A percentile compares a stretch with the other conserved stretches of the same genome.
Evolutionary conservation across 129 eudicot species (phyloP).

Genomic region (Centrapalus pauciflorus): DNA sequence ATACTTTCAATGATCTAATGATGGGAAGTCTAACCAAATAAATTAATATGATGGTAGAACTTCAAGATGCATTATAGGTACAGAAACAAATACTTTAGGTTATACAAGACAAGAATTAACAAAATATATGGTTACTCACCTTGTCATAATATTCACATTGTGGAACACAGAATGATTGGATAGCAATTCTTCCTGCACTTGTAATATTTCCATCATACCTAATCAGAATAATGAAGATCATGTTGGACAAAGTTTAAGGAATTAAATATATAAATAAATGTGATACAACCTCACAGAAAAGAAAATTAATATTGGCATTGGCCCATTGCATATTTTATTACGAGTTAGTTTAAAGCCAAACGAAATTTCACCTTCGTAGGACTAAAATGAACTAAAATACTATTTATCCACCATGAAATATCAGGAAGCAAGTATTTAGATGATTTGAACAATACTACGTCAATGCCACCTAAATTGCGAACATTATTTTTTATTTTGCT

Average conservation of each 20-base stretch:
- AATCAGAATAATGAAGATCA: neutral
- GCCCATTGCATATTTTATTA: neutral
- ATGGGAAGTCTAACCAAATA: neutral
- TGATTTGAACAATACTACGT: neutral
- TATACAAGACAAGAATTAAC: neutral
- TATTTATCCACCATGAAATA: neutral
- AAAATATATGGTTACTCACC: constrained; percentile 33
- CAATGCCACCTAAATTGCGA: neutral
- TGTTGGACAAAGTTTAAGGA: neutral
- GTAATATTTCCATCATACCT: constrained; percentile 57
- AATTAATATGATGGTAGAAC: neutral
- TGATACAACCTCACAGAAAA: neutral
- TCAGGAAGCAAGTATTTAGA: neutral
- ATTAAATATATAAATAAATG: neutral
- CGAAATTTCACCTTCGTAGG: neutral
- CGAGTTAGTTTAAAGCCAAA: neutral
- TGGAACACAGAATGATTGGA: constrained; percentile 87
- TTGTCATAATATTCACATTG: constrained; percentile 74
- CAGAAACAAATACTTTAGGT: neutral
- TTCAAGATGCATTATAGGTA: too few species aligned
- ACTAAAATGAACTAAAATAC: neutral
- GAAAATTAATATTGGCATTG: neutral
- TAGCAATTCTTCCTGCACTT: constrained; percentile 79
- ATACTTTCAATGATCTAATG: constrained; percentile 2
- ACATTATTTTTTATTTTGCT: neutral